phyloP scores from a whole-genome alignment of 2,329 filamentous ascomycete genomes.

The Aspergillus novoparasiticus region DNA sequence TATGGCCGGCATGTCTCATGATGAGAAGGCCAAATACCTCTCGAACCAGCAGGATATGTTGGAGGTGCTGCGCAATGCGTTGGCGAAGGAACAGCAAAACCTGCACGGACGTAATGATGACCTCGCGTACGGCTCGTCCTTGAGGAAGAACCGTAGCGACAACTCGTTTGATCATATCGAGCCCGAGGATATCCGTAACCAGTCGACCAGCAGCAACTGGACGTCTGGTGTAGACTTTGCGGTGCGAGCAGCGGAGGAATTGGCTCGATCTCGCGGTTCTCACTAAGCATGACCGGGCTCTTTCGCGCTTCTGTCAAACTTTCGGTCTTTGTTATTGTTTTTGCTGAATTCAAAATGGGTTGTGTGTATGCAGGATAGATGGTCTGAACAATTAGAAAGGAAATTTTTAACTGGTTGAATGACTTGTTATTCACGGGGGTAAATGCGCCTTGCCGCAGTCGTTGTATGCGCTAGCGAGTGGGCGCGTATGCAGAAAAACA shows the following conservation, averaged over 20 bases:
- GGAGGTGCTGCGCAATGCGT: slow-evolving; percentile 70
- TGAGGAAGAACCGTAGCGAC: slow-evolving; percentile 83
- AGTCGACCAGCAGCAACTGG: slow-evolving; percentile 31
- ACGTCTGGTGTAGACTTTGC: slow-evolving; percentile 33
- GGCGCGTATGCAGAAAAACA: neutral
- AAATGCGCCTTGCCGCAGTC: neutral
- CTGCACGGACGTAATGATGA: slow-evolving; percentile 47
- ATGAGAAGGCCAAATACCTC: slow-evolving; percentile 74
- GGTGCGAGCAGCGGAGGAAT: slow-evolving; percentile 30
- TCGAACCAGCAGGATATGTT: slow-evolving; percentile 77
- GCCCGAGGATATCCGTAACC: slow-evolving; percentile 60
- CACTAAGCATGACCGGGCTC: neutral
- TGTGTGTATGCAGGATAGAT: neutral
- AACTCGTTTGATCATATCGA: slow-evolving; percentile 89
- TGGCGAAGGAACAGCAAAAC: slow-evolving; percentile 75
- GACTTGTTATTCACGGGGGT: neutral
- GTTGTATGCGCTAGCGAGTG: neutral
- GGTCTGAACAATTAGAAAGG: neutral
- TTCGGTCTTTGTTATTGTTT: neutral
- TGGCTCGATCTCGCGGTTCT: slow-evolving; percentile 21
- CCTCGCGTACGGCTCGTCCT: slow-evolving; percentile 43
- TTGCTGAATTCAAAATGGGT: neutral
- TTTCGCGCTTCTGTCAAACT: neutral
- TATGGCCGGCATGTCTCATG: slow-evolving; percentile 60
- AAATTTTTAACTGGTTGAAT: neutral